These are phyloP conservation scores for Boechera stricta DNA, from an alignment of 345 rosid genomes.

Conservation along the genomic window DNA sequence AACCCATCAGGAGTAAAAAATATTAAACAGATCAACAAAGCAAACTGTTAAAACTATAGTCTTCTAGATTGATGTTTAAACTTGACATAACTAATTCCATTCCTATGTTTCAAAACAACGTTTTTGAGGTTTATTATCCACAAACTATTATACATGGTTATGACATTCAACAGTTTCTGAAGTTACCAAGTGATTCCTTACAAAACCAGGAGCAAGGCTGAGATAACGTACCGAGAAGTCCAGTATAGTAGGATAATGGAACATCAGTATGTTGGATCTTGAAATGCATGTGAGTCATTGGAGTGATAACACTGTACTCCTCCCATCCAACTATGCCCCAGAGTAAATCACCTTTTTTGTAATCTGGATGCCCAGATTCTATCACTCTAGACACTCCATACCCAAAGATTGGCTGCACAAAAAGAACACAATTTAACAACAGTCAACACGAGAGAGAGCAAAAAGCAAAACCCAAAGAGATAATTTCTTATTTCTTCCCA, in stretches of 20 bases:
- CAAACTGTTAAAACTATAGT: slow-evolving; percentile 6
- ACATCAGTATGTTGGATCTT: slow-evolving; percentile 59
- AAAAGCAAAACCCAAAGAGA: background rate
- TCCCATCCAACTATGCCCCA: slow-evolving; percentile 77
- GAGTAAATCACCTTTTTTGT: slow-evolving; percentile 59
- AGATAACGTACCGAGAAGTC: slow-evolving; percentile 60
- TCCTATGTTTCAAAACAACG: background rate
- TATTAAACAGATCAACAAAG: background rate
- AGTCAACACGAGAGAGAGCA: background rate
- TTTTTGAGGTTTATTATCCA: too few species aligned
- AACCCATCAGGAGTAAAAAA: background rate
- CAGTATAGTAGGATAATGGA: slow-evolving; percentile 67
- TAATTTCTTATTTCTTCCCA: background rate
- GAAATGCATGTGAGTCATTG: slow-evolving; percentile 41
- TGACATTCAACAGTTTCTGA: background rate
- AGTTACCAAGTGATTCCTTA: slow-evolving; percentile 16
- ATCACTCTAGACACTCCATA: slow-evolving; percentile 64
- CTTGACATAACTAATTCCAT: background rate
- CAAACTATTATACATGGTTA: slow-evolving; percentile 1
- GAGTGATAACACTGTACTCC: slow-evolving; percentile 55
- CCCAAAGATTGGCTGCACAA: slow-evolving; percentile 41
- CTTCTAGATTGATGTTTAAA: background rate
- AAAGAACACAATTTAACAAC: background rate
- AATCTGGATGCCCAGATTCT: slow-evolving; percentile 60
- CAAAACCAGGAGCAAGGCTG: background rate